Evolutionary conservation across 805 yeast species (phyloP), one percentile per base, ranked within the genome.

Genomic region (Ogataea ramenticola): DNA sequence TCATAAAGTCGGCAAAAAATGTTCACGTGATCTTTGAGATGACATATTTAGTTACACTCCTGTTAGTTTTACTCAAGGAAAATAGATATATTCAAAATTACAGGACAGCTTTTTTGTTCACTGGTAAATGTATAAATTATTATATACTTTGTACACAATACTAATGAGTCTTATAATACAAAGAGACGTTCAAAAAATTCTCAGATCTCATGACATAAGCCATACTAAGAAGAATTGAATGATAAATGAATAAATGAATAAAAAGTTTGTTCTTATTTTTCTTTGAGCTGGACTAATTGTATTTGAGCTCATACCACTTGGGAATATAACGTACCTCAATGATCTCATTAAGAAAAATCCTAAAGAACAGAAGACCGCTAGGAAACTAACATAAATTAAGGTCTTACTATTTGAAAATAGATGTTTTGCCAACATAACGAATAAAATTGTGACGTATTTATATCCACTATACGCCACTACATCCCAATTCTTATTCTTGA

Each of bases 381-480:
- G 36, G 62, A 58, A 45, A 55, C 61, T 46, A 51, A 54, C 1
- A 52, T 72, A 74, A 50, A 71, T 66, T 3, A 55, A 19, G 46
- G 62, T 24, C 66, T 64, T 36, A 70, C 66, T 39, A 4, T 37
- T 26, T 5, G 48, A 32, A 35, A 57, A 40, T 11, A 72, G 56
- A 49, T 70, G 71, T 49, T 77, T 80, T 52, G 76, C 59, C 36
- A 80, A 58, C 52, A 82, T 64, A 42, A 77, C 67, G n/a, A 75
- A 60, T 16, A 82, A 74, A 49, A 84, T 71, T 9, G 96, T 87
- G 34, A 95, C 88, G 59, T 88, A 95, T 62, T 93, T 93, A 72
- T 93, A 95, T 32, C 98, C 97, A 41, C 90, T 82, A 65, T 87
- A 93, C 48, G 96, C 82, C 10, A 86, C 75, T 48, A 93, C 68